Evolutionary conservation across 2,329 filamentous ascomycete species (phyloP).

Genomic region (Calonectria honghensis): DNA sequence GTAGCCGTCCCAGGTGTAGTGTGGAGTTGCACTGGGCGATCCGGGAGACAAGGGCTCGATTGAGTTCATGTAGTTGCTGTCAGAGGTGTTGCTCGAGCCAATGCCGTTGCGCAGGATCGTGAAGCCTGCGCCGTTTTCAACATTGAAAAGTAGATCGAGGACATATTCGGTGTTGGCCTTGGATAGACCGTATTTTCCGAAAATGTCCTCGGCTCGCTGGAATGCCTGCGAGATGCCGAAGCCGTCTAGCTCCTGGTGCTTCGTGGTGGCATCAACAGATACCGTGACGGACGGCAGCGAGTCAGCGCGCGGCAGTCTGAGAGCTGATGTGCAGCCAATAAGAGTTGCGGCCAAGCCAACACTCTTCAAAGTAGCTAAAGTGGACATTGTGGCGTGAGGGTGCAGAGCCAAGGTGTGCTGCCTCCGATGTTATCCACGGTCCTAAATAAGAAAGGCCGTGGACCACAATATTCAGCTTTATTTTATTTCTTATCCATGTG

Average conservation of each 20-base stretch:
- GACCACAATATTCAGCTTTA: neutral
- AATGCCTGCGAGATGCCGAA: constrained; percentile 18
- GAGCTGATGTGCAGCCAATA: neutral
- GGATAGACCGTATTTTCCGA: constrained; percentile 12
- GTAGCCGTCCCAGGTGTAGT: constrained; percentile 16
- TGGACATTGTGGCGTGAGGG: constrained; percentile 4
- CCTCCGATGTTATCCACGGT: neutral
- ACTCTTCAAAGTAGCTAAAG: neutral
- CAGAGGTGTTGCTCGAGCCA: constrained; percentile 17
- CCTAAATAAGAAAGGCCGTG: neutral
- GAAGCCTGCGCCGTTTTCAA: constrained; percentile 15
- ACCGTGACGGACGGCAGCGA: constrained; percentile 7
- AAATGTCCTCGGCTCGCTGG: constrained; percentile 12
- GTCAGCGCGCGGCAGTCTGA: neutral
- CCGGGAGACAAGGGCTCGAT: constrained; percentile 14
- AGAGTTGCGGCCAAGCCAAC: constrained; percentile 2
- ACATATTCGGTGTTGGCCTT: constrained; percentile 15
- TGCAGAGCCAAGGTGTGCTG: neutral
- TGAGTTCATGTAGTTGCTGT: constrained; percentile 19
- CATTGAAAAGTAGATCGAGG: neutral
- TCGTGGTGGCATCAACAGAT: neutral
- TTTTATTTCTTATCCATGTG: neutral
- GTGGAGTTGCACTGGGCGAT: neutral
- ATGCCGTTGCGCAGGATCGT: constrained; percentile 17
- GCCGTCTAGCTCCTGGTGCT: constrained; percentile 4